These are phyloP conservation scores for Saksenaea vasiformis DNA, from an alignment of 371 early-diverging fungal species.

Conservation along the genomic window DNA sequence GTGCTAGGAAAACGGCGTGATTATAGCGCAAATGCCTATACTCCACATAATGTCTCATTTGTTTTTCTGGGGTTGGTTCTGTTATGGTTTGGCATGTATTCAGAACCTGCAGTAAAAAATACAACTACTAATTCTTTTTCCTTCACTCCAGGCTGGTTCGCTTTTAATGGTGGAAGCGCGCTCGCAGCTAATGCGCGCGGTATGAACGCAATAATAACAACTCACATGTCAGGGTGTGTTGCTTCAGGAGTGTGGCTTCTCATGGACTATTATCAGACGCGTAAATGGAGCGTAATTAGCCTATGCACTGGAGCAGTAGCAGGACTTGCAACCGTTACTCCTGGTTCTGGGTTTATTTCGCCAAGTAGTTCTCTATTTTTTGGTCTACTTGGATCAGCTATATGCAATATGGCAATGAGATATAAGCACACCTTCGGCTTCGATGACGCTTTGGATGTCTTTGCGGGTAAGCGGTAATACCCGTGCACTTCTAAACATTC, in stretches of 20 bases:
- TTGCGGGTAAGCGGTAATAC: constrained; percentile 29
- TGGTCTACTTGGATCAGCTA: constrained; percentile 57
- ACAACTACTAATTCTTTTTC: neutral
- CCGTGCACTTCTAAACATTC: neutral
- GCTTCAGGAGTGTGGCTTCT: constrained; percentile 78
- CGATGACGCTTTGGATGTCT: constrained; percentile 74
- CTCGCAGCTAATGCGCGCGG: constrained; percentile 74
- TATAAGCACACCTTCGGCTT: constrained; percentile 61
- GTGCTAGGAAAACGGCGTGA: constrained; percentile 78
- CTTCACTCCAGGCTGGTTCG: constrained; percentile 30
- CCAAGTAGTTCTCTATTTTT: constrained; percentile 70
- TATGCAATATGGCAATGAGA: constrained; percentile 60
- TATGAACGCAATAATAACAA: constrained; percentile 70
- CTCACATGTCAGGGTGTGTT: constrained; percentile 72
- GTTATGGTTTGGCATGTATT: constrained; percentile 80
- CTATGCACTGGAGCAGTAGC: constrained; percentile 85
- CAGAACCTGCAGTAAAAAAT: neutral
- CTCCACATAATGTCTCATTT: constrained; percentile 80
- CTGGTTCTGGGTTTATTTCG: constrained; percentile 68
- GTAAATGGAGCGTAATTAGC: constrained; percentile 76
- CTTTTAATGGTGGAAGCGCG: constrained; percentile 54
- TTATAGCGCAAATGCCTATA: constrained; percentile 60
- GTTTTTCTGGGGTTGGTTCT: constrained; percentile 80
- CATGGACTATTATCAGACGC: constrained; percentile 64
- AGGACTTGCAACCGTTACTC: constrained; percentile 76